Percentiles rank a stretch among this genome's conserved stretches.
These are phyloP conservation scores for Shiraia sp. DNA, from an alignment of 2,329 filamentous ascomycete species.

Conservation along the genomic window DNA sequence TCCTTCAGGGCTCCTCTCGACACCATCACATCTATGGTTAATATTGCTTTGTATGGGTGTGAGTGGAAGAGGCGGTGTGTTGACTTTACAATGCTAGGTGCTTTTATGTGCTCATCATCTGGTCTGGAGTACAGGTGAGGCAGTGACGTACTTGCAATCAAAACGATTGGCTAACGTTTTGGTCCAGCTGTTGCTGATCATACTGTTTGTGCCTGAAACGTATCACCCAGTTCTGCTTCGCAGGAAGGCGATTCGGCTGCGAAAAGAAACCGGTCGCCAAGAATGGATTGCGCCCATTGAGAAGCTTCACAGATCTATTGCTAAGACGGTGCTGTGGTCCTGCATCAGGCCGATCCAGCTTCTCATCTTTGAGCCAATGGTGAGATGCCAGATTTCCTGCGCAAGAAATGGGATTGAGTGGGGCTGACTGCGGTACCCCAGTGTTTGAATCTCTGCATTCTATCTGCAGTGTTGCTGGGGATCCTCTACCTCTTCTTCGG, in stretches of 20 bases:
- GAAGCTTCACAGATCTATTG: constrained; percentile 69
- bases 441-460: constrained; percentile 76
- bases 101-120: constrained; percentile 81
- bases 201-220: constrained; percentile 81
- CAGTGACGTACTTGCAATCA: constrained; percentile 16
- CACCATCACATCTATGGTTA: background rate
- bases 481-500: constrained; percentile 91
- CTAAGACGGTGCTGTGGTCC: constrained; percentile 54
- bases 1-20: no score
- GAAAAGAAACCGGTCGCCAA: constrained; percentile 76
- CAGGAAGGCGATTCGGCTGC: constrained; percentile 69
- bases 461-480: constrained; percentile 82
- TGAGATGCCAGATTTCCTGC: constrained; percentile 16
- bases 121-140: constrained; percentile 60
- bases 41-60: no score
- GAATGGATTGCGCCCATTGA: constrained; percentile 79
- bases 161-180: constrained; percentile 18
- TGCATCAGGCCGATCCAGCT: constrained; percentile 74
- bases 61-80: constrained; percentile 20
- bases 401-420: constrained; percentile 11
- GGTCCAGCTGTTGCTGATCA: constrained; percentile 63
- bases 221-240: constrained; percentile 75
- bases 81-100: constrained; percentile 34
- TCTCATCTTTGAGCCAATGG: constrained; percentile 80
- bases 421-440: constrained; percentile 30